Evolutionary conservation across 345 rosid species (phyloP), one percentile per base, ranked within the genome.

Genomic region (Hibiscus mutabilis): DNA sequence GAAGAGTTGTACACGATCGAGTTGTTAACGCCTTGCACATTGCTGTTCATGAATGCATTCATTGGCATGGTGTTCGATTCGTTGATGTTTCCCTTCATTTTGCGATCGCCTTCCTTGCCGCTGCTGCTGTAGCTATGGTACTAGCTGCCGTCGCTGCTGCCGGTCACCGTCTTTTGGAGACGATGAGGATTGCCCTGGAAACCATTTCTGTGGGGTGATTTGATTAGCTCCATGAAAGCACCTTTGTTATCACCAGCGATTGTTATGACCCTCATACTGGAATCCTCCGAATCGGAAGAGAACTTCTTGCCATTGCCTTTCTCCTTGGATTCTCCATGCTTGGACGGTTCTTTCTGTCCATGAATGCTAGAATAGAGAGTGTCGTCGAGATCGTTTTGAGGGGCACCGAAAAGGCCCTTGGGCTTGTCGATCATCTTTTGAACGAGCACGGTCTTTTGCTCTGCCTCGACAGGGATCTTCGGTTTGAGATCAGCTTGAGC

Each of bases 171-270:
- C 65, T 73, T 70, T 59, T 82, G 79, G 47, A 77, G 77, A 21
- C 27, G 33, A 49, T 66, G 59, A 27, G 80, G 37, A 21, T 33
- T 66, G 16, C 83, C 85, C 27, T 70, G 72, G 35, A 75, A 79
- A 0, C 40, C 61, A 15, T 76, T 29, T 55, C 74, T 78, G 27
- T 74, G 61, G 5, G 97, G 86, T 62, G 97, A 83, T 2, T 69
- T 77, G 68, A 78, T 63, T 6, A 95, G 73, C 81, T 89, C 92
- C 99, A 95, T 95, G 55, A 74, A 61, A 33, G 99, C 99, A 6
- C 99, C 99, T 80, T 79, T 88, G 86, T 95, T 95, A 62, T 92
- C 93, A 10, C 99, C 97, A 13, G 97, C 89, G 60, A 95, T 80
- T 65, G 96, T 95, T 21, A 95, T 86, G 42, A 92, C 80, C 75